Evolutionary conservation across 257 asterid species (phyloP).

Genomic region (Rauvolfia tetraphylla): DNA sequence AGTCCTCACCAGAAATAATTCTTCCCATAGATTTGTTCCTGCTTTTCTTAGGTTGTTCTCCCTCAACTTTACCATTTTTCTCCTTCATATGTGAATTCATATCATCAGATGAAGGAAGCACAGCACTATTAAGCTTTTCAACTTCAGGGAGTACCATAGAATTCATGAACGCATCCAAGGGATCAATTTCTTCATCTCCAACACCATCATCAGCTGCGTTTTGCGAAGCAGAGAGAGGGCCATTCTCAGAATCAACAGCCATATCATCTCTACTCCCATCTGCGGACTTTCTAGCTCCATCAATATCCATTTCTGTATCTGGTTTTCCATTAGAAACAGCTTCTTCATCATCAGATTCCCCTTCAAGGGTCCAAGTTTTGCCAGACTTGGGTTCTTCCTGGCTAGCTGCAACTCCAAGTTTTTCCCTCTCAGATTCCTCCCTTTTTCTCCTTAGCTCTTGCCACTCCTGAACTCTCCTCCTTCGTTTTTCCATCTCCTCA

Average conservation of each 20-base stretch:
- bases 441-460: slow-evolving; percentile 65
- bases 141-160: slow-evolving; percentile 83
- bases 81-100: slow-evolving; percentile 38
- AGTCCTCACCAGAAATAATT: slow-evolving; percentile 74
- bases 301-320: slow-evolving; percentile 44
- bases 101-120: slow-evolving; percentile 27
- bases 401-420: slow-evolving; percentile 46
- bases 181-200: slow-evolving; percentile 65
- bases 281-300: slow-evolving; percentile 32
- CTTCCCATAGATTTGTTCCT: slow-evolving; percentile 51
- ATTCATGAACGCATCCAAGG: slow-evolving; percentile 83
- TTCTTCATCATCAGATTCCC: slow-evolving; percentile 87
- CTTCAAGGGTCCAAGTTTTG: slow-evolving; percentile 77
- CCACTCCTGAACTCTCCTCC: slow-evolving; percentile 91
- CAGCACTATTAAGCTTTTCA: slow-evolving; percentile 48
- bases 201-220: slow-evolving; percentile 32
- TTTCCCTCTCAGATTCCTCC: slow-evolving; percentile 67
- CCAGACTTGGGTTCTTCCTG: slow-evolving; percentile 53
- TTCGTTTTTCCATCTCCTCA: slow-evolving; percentile 80
- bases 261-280: slow-evolving; percentile 35
- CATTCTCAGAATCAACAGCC: slow-evolving; percentile 33
- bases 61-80: slow-evolving; percentile 28
- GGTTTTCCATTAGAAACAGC: slow-evolving; percentile 44
- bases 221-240: slow-evolving; percentile 29
- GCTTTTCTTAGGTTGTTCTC: slow-evolving; percentile 33